Evolutionary conservation across 768 basidiomycete species (phyloP).

Genomic region (Psilocybe cyanescens): DNA sequence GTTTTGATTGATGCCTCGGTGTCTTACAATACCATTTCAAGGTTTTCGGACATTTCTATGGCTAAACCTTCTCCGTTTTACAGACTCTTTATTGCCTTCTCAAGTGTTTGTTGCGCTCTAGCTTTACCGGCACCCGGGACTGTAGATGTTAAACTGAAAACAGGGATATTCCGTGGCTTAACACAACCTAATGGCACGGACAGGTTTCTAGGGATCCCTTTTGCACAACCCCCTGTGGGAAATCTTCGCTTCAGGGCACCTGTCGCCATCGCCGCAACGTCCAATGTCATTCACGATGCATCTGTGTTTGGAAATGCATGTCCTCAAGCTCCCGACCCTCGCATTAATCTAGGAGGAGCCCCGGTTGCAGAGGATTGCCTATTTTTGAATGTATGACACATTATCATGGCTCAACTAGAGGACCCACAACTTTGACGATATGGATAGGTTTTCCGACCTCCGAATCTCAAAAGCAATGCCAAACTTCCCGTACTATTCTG

Average conservation of each 20-base stretch:
- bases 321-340: conserved; percentile 44
- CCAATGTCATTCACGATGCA: conserved; percentile 40
- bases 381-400: conserved; percentile 47
- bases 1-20: not conserved
- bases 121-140: conserved; percentile 15
- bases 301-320: conserved; percentile 58
- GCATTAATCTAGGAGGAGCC: not conserved
- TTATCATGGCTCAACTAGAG: not conserved
- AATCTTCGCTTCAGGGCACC: conserved; percentile 61
- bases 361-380: conserved; percentile 60
- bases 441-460: conserved; percentile 39
- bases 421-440: not conserved
- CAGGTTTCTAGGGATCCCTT: conserved; percentile 66
- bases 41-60: no score
- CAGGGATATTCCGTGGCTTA: conserved; percentile 53
- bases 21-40: no score
- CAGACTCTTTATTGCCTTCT: conserved; percentile 9
- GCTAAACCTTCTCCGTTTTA: not conserved
- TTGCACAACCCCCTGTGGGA: conserved; percentile 59
- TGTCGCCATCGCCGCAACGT: conserved; percentile 37
- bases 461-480: conserved; percentile 24
- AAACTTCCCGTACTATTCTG: conserved; percentile 42
- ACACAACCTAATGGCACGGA: conserved; percentile 47
- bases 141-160: conserved; percentile 41
- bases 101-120: conserved; percentile 2